Conservation (phyloP, 306 rosid genomes). For the Prunus davidiana region DNA sequence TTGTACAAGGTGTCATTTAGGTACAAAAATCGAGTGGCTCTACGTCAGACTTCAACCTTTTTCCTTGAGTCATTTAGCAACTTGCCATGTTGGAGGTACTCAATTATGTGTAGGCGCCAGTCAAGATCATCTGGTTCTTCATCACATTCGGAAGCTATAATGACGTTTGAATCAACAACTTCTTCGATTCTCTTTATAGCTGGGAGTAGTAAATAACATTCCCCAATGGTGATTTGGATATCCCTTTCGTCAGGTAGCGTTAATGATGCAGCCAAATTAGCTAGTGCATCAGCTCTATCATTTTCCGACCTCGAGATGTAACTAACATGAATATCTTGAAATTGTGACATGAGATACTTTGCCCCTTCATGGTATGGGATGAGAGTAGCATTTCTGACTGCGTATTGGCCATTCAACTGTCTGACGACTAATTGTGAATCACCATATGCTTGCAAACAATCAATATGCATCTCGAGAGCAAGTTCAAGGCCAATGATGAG, state of each 20-base stretch:
- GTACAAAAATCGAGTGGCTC: no score
- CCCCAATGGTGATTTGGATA: no score
- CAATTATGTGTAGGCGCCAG: no score
- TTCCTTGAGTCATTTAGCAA: no score
- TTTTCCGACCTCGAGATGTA: no score
- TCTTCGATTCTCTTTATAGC: neutral
- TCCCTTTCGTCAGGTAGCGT: neutral
- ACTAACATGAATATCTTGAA: neutral
- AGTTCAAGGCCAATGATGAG: neutral
- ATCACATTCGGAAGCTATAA: rapidly evolving
- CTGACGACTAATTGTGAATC: neutral
- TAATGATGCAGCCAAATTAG: neutral
- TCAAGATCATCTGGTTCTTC: neutral
- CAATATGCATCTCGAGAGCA: neutral
- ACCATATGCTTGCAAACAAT: neutral
- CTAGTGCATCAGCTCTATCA: neutral
- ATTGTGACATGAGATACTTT: neutral
- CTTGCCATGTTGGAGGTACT: no score
- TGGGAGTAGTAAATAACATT: neutral
- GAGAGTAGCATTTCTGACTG: no score
- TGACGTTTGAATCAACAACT: no score
- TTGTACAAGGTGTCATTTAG: no score
- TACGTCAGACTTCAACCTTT: no score
- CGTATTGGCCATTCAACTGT: neutral
- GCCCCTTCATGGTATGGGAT: neutral